These are phyloP conservation scores for Colletotrichum aenigma DNA, from an alignment of 2,329 filamentous ascomycete genomes.

Conservation along the genomic window DNA sequence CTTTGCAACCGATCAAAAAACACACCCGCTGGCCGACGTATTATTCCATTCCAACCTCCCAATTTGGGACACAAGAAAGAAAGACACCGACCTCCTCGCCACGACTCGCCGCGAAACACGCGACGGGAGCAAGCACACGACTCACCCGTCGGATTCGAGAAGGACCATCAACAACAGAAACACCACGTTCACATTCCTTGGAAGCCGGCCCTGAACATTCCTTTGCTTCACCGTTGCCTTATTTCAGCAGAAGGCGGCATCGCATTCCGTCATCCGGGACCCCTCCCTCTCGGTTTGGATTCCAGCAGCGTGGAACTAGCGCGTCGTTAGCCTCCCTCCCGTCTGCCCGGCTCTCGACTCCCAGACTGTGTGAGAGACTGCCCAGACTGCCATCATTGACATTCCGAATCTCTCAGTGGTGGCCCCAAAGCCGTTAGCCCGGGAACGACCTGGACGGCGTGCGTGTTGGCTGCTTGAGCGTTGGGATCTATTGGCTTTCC, in stretches of 20 bases:
- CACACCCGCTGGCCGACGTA: neutral
- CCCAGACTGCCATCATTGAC: neutral
- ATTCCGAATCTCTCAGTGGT: neutral
- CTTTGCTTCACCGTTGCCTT: neutral
- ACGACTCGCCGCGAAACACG: neutral
- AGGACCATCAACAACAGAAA: neutral
- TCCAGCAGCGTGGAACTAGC: conserved; percentile 13
- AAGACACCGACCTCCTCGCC: neutral
- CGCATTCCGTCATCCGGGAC: neutral
- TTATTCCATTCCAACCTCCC: neutral
- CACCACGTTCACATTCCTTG: neutral
- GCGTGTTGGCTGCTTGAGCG: neutral
- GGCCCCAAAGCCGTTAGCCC: neutral
- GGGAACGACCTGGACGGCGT: conserved; percentile 6
- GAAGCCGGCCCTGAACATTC: neutral
- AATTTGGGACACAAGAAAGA: neutral
- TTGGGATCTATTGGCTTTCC: neutral
- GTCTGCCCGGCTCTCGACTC: neutral
- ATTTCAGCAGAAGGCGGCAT: neutral
- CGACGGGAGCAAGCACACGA: neutral
- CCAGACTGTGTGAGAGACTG: neutral
- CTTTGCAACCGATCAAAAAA: neutral
- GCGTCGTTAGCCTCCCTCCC: neutral
- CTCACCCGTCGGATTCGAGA: neutral
- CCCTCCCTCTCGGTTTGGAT: neutral